Base-by-base conservation (phyloP, 1,139 yeast species). In the Protomyces gravidus region DNA sequence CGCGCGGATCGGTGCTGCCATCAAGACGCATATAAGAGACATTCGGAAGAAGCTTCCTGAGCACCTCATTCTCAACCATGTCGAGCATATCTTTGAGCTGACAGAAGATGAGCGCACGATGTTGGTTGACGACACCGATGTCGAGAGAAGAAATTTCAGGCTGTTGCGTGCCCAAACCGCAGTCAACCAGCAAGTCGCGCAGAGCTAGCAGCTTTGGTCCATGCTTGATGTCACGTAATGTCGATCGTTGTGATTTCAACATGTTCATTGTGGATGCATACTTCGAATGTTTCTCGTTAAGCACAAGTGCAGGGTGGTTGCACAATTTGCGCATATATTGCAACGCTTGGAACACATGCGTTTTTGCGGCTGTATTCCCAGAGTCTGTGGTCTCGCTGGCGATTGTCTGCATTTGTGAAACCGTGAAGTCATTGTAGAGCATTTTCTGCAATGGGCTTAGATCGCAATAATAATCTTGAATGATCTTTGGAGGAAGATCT, bases 21-120 rank as follows among this genome's bases (percentile, higher is more conserved):
- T 94, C 99, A 65, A 94, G 77, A 66, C 98, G 81, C 94, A 92
- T 85, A 69, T 88, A 94, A 0, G 97, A 85, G 1, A 94, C 98
- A 2, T 86, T 79, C 0, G 98, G 97, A 82, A 94, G 81, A 66
- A 83, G 80, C 69, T 85, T 89, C 69, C 81, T 84, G 64, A 94
- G 78, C 60, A 94, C 77, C 66, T 92, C 96, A 63, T 85, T 83
- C 71, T 94, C 98, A 51, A 94, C 96, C 78, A 92, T 87, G 69
- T 94, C 97, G 67, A 94, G 78, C 99, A 94, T 94, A 69, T 94
- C 98, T 71, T 92, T 92, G 73, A 92, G 79, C 71, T 94, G 99
- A 74, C 97, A 94, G 73, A 94, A 94, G 59, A 94, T 85, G 67
- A 94, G 80, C 0, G 96, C 98, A 64, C 99, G 81, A 72, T 94